phyloP scores from a whole-genome alignment of 2,329 filamentous ascomycete species.

The Epichloe gansuensis region DNA sequence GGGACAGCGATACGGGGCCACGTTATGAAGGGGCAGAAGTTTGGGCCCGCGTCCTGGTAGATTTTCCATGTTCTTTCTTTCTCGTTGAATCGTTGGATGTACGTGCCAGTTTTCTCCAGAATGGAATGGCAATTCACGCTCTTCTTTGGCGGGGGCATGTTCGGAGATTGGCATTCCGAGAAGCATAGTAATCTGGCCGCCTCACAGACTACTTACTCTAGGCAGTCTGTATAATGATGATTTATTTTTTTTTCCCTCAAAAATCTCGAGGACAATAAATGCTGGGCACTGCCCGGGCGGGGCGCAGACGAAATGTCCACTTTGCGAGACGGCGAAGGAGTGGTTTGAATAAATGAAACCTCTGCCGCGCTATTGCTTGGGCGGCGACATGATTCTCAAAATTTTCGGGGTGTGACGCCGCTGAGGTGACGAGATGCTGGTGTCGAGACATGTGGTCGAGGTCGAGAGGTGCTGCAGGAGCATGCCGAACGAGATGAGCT shows the following conservation, averaged over 20 bases:
- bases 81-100: neutral
- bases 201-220: too few species aligned
- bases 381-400: neutral
- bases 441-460: slow-evolving; percentile 11
- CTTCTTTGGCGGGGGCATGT: too few species aligned
- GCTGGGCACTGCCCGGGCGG: too few species aligned
- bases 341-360: neutral
- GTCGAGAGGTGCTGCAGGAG: slow-evolving; percentile 22
- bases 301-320: too few species aligned
- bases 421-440: neutral
- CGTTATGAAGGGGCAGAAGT: slow-evolving; percentile 40
- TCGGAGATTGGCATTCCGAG: too few species aligned
- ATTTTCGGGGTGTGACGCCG: neutral
- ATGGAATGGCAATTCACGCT: too few species aligned
- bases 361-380: neutral
- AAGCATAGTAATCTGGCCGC: too few species aligned
- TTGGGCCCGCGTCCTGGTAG: slow-evolving; percentile 46
- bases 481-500: slow-evolving; percentile 24
- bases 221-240: neutral
- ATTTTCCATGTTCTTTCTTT: neutral
- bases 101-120: too few species aligned
- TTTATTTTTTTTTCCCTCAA: neutral
- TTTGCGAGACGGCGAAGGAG: too few species aligned
- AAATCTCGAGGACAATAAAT: too few species aligned
- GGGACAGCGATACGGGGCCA: slow-evolving; percentile 45